A percentile compares a stretch with the other conserved stretches of the same genome.
Evolutionary conservation across 805 yeast genomes (phyloP).

Genomic region (Millerozyma miso): DNA sequence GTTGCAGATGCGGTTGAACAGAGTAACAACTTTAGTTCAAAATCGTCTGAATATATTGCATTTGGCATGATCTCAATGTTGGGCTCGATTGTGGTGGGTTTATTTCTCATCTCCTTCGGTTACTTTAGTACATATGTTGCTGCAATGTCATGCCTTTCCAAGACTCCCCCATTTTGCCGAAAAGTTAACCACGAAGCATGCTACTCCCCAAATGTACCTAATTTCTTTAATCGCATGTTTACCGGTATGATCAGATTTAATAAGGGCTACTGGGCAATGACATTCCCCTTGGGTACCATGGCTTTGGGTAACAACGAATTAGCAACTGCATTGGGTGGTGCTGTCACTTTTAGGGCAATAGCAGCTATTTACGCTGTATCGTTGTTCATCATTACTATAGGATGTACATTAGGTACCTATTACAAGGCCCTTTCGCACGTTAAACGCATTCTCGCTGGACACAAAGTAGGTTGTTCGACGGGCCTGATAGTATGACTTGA

Average conservation of each 20-base stretch:
- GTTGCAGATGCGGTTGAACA: neutral
- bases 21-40: neutral
- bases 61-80: constrained; percentile 4
- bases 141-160: constrained; percentile 38
- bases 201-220: constrained; percentile 5
- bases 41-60: neutral
- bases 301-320: constrained; percentile 55
- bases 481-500: neutral
- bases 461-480: neutral
- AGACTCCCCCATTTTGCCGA: constrained; percentile 31
- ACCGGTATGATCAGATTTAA: constrained; percentile 15
- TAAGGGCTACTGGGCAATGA: constrained; percentile 58
- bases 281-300: constrained; percentile 90
- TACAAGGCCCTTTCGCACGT: constrained; percentile 7
- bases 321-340: constrained; percentile 38
- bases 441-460: neutral
- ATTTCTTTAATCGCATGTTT: constrained; percentile 4
- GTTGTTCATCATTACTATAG: constrained; percentile 41
- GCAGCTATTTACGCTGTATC: constrained; percentile 57
- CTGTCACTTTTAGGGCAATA: constrained; percentile 58
- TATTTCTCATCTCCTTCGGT: constrained; percentile 52
- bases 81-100: constrained; percentile 30
- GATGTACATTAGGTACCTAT: constrained; percentile 29
- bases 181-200: constrained; percentile 19
- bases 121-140: constrained; percentile 45